Evolutionary conservation across 2,329 filamentous ascomycete genomes (phyloP).

Genomic region (Fusarium udum): DNA sequence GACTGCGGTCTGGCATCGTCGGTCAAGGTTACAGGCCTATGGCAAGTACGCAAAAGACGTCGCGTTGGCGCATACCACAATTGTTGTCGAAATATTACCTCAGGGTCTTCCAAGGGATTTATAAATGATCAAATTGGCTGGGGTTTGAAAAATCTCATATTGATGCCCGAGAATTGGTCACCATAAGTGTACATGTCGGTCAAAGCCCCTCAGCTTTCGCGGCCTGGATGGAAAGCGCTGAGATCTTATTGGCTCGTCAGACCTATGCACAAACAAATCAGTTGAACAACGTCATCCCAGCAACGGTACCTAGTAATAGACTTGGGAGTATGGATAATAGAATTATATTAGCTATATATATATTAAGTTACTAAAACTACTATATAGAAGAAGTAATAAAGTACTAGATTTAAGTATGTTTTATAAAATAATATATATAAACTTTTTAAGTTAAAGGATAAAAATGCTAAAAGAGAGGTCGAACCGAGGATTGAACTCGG

Average conservation of each 20-base stretch:
- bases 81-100: constrained; percentile 15
- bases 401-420: background rate
- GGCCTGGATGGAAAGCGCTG: constrained; percentile 25
- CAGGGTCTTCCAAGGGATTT: background rate
- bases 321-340: no score
- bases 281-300: constrained; percentile 28
- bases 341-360: no score
- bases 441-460: no score
- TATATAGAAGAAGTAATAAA: background rate
- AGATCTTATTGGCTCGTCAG: constrained; percentile 30
- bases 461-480: background rate
- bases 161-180: constrained; percentile 16
- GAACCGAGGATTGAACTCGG: constrained; percentile 5
- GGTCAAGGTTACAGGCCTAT: constrained; percentile 20
- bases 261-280: constrained; percentile 30
- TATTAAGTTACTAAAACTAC: no score
- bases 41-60: constrained; percentile 9
- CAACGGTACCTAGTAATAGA: background rate
- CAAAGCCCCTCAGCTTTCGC: constrained; percentile 39
- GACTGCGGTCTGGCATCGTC: constrained; percentile 37
- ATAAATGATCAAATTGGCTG: constrained; percentile 1
- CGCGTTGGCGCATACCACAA: constrained; percentile 32
- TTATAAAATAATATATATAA: background rate
- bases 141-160: constrained; percentile 19
- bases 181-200: constrained; percentile 22